Conservation (phyloP, 768 basidiomycete genomes). For the Tricholoma hemisulphureum region DNA sequence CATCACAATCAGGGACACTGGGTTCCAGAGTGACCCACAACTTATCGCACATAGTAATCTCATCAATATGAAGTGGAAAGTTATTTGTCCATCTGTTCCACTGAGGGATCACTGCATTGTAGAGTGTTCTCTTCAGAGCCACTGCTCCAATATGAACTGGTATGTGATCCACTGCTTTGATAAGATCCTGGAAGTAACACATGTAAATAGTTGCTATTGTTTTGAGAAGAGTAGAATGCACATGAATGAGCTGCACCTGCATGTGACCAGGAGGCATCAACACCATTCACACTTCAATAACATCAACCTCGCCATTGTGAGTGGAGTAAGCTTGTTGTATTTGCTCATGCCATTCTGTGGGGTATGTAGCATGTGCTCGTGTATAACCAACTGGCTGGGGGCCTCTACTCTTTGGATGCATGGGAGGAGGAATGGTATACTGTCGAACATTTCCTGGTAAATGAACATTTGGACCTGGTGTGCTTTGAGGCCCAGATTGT, state of each 20-base stretch:
- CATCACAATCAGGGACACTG: neutral
- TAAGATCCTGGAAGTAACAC: neutral
- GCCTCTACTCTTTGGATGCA: neutral
- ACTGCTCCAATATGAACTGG: slow-evolving; percentile 1
- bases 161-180: neutral
- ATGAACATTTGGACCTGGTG: neutral
- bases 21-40: neutral
- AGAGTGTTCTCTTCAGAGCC: neutral
- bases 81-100: neutral
- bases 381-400: neutral
- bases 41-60: neutral
- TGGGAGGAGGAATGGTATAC: neutral
- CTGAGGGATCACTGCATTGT: neutral
- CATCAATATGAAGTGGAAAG: neutral
- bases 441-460: neutral
- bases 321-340: neutral
- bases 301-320: neutral
- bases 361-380: neutral
- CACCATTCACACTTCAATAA: neutral
- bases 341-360: neutral
- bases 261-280: neutral
- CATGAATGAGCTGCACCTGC: neutral
- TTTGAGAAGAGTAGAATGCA: neutral
- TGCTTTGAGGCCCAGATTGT: neutral
- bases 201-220: neutral